Percentiles rank a stretch among this genome's conserved stretches.
These are phyloP conservation scores for Ophiognomonia clavigignenti-juglandacearum DNA, from an alignment of 2,329 filamentous ascomycete genomes.

Conservation along the genomic window DNA sequence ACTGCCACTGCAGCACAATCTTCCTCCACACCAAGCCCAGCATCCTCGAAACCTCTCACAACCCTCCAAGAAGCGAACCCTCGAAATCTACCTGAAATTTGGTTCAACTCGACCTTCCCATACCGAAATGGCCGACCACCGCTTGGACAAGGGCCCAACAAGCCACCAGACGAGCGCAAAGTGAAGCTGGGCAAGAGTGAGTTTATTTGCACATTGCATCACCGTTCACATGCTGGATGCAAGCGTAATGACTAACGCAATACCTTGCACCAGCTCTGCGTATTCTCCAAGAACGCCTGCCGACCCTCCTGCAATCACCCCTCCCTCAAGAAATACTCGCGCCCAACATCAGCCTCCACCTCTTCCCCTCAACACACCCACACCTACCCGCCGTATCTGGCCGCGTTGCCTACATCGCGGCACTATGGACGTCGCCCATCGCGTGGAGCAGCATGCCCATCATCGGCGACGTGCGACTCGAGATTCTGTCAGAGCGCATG, in stretches of 20 bases:
- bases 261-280: conserved; percentile 63
- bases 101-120: conserved; percentile 38
- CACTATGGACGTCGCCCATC: conserved; percentile 91
- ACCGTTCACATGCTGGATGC: conserved; percentile 2
- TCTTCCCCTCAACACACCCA: conserved; percentile 73
- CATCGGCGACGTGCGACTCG: conserved; percentile 81
- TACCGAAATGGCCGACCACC: conserved; percentile 21
- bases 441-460: conserved; percentile 93
- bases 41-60: conserved; percentile 14
- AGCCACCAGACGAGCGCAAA: conserved; percentile 50
- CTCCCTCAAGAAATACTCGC: conserved; percentile 72
- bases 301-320: conserved; percentile 61
- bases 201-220: conserved; percentile 21
- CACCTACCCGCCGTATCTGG: conserved; percentile 91
- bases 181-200: conserved; percentile 60
- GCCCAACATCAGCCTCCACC: conserved; percentile 65
- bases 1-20: conserved; percentile 9
- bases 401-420: conserved; percentile 83
- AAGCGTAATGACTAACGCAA: conserved; percentile 12
- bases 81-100: conserved; percentile 32
- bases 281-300: conserved; percentile 61
- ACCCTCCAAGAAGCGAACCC: conserved; percentile 21
- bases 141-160: conserved; percentile 21
- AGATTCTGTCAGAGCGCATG: conserved; percentile 88
- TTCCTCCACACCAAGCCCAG: conserved; percentile 7